Percentiles rank a stretch among this genome's conserved stretches.
phyloP scores from a whole-genome alignment of 2,329 filamentous ascomycete genomes.

The Aspergillus neotritici region DNA sequence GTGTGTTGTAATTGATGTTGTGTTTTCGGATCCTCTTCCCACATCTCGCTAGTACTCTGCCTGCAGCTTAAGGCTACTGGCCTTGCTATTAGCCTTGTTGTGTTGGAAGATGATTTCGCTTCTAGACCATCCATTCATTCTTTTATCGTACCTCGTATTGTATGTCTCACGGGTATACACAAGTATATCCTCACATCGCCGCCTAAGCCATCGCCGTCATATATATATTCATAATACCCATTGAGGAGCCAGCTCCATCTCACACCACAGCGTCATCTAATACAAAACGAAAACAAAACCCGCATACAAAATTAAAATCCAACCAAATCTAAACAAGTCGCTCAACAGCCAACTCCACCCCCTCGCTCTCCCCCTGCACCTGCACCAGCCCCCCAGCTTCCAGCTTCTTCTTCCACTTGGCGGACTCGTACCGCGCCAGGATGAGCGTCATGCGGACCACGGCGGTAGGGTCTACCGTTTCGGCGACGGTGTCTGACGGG shows the following conservation, averaged over 20 bases:
- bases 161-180: too few species aligned
- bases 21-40: not conserved
- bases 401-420: constrained; percentile 46
- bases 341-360: constrained; percentile 29
- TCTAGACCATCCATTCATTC: too few species aligned
- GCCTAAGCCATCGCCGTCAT: not conserved
- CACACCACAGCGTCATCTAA: too few species aligned
- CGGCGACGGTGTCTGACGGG: constrained; percentile 40
- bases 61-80: too few species aligned
- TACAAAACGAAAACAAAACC: constrained; percentile 1
- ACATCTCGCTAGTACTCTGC: too few species aligned
- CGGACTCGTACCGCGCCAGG: constrained; percentile 43
- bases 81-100: too few species aligned
- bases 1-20: not conserved
- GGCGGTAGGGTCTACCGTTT: constrained; percentile 26
- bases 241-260: constrained; percentile 16
- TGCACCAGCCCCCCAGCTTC: constrained; percentile 37
- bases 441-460: constrained; percentile 43
- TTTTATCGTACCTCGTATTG: too few species aligned
- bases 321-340: constrained; percentile 24
- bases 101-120: too few species aligned
- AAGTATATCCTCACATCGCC: not conserved
- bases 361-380: constrained; percentile 12
- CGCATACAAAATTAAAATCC: not conserved
- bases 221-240: not conserved